Base-by-base conservation (phyloP, 2,329 filamentous ascomycete species). In the Aspergillus tanneri region DNA sequence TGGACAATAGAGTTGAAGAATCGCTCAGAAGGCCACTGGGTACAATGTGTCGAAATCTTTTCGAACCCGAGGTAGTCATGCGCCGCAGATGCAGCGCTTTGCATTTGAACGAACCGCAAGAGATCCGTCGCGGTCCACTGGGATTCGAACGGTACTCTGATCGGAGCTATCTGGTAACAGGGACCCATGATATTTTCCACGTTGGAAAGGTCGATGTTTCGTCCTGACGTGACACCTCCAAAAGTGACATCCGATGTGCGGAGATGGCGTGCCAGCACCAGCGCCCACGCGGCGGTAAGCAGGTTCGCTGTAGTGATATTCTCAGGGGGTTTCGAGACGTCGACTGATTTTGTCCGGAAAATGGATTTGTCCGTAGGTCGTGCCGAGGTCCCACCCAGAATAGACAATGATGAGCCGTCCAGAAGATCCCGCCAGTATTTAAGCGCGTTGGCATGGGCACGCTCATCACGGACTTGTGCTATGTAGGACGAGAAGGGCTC, bases 201-300 rank as follows among this genome's bases (percentile, higher is more conserved):
- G 49, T 72, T 71, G 18, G 72, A 62, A 0, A 83, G 67, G 52
- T 78, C 77, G 30, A 81, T 75, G 59, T 78, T 80, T 43, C 83
- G 79, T 0, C 84, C 84, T 24, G 77, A 82, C 4, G 82, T 81
- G 1, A 86, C 81, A 55, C 82, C 77, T 37, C 82, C 82, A 55
- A 86, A 86, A 8, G 79, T 74, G 21, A 86, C 77, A 56, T 86
- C 82, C 2, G 65, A 64, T 2, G 67, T 63, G 0, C 58, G 55
- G 0, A 79, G 71, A 12, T 76, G 76, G 3, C 75, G 76, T 2
- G 82, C 77, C 1, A 86, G 76, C 11, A 78, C 76, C 2, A 85
- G 62, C 0, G 82, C 80, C 83, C 83, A 86, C 0, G 81, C 81
- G 1, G 82, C 82, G 0, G 81, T 83, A 1, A 82, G 81, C 0